Evolutionary conservation across 176 grass and related monocot genomes (phyloP), one percentile per base, ranked within the genome.

Genomic region (Musa beccarii): DNA sequence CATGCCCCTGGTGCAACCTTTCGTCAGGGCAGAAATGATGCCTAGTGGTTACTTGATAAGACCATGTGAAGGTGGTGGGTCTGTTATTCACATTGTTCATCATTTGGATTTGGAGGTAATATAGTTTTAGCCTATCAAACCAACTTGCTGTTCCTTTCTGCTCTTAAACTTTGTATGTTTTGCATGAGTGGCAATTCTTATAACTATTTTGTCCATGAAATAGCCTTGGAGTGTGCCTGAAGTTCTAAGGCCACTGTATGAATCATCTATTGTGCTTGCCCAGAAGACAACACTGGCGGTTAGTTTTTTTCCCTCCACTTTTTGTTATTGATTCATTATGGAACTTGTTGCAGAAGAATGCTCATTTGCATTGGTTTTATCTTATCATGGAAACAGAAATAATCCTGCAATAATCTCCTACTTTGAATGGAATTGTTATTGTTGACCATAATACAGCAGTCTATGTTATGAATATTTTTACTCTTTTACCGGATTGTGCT

Each of bases 171-270:
- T 52, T 78, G 19, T n/a, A 51, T 22, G 54, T 50, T 61, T 69
- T 17, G 12, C 25, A 28, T 49, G 12, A n/a, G 63, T 63, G 49
- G 28, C 63, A 19, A 76, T 49, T 34, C 29, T 34, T 15, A 9
- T 76, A 24, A 63, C 9, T 62, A 61, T 8, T 62, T 71, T 23
- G 20, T 81, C 14, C 26, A 63, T 67, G 84, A 24, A 53, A 23
- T 76, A 96, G 93, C 87, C 89, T 67, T 96, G 93, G 89, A 96
- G 84, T 17, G 83, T 92, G 53, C 93, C 93, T 52, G 93, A 96
- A 81, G 93, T 96, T 74, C 78, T 96, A 74, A 79, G 85, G 1
- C 93, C 93, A 13, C 59, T 92, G 54, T 92, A 96, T 74, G 87
- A 96, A 61, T 92, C 93, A 22, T 87, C 89, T 52, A 84, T 81